Conservation (phyloP, 768 basidiomycete genomes). For the Mycena galopus region DNA sequence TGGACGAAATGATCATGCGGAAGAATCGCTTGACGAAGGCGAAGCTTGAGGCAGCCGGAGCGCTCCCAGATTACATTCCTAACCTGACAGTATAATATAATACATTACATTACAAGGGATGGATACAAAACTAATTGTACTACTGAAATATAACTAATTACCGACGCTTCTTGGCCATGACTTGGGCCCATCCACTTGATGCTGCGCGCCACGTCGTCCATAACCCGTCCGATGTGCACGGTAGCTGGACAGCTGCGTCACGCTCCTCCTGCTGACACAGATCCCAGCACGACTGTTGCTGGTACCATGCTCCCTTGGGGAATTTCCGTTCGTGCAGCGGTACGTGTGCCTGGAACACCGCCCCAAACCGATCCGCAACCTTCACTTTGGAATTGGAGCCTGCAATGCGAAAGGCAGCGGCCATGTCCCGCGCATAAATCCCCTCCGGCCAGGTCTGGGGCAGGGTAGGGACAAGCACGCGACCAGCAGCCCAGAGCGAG, state of each 20-base stretch:
- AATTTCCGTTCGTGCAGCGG: neutral
- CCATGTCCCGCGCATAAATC: neutral
- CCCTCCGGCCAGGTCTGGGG: neutral
- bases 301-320: neutral
- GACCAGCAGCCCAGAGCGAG: neutral
- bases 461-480: neutral
- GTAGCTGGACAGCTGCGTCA: no score
- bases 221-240: no score
- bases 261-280: neutral
- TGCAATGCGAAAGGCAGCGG: neutral
- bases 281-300: neutral
- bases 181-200: no score
- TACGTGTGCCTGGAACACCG: neutral
- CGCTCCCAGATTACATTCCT: neutral
- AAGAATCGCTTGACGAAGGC: conserved; percentile 29
- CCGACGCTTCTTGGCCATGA: neutral
- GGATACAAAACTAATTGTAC: neutral
- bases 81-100: neutral
- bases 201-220: no score
- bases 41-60: conserved; percentile 4
- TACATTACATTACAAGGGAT: neutral
- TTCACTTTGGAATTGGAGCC: no score
- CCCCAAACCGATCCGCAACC: neutral
- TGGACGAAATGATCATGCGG: conserved; percentile 46
- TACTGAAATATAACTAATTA: neutral